Evolutionary conservation across 2,329 filamentous ascomycete genomes (phyloP), one percentile per base, ranked within the genome.

Genomic region (Sclerotinia glacialis): DNA sequence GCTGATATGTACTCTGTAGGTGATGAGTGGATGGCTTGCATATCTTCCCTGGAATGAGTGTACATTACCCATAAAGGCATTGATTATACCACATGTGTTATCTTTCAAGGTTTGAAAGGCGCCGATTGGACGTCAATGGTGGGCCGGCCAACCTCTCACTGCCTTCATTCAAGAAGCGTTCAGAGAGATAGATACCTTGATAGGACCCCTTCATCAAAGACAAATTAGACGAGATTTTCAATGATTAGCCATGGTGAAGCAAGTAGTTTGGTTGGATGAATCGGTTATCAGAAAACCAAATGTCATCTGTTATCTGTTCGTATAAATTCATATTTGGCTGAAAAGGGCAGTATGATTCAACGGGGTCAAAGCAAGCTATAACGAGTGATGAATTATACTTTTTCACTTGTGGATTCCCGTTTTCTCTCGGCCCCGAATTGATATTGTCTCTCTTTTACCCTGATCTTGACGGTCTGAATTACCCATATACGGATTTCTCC

Each of bases 11-110:
- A n/a, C n/a, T n/a, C n/a, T n/a, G n/a, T 60, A 47, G 44, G 56
- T 60, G 56, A 49, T 60, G 56, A 47, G 56, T 47, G 42, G 31
- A 49, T 23, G 28, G 56, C 56, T 60, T 60, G 56, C 56, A 60
- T 60, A 49, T 26, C 18, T 60, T 23, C 42, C 28, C 23, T 47
- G 56, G 31, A 49, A n/a, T 11, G 44, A 37, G 21, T 23, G 28
- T 47, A 49, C 42, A 60, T 28, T 49, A 60, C 34, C 42, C 56
- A 37, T 23, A 14, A 60, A 37, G 44, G 28, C 42, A 23, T 49
- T 37, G 5, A 49, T 34, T 34, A n/a, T 47, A n/a, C 42, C 42
- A 34, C 21, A 59, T 34, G 18, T 34, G 26, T 46, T 46, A 5
- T 53, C 50, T 12, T 14, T 44, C 16, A 28, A 46, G 55, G 18